Base-by-base conservation (phyloP, 1,284 basidiomycete species). In the Peniophora sp. region DNA sequence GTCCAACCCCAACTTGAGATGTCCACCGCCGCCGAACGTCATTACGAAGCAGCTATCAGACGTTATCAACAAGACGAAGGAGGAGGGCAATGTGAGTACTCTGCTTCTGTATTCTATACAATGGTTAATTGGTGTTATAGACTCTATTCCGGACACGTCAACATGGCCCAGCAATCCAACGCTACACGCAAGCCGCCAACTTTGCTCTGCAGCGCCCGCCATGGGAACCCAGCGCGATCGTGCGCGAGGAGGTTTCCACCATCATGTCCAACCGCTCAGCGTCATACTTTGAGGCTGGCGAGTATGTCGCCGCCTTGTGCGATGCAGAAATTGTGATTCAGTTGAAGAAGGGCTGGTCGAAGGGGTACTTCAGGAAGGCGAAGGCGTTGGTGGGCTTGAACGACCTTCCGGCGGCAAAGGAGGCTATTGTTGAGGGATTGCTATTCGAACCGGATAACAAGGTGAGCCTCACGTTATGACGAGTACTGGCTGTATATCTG, bases 321-420 rank as follows among this genome's bases (percentile, higher is more conserved):
- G 96, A 99, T 63, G 94, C 95, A 1, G 93, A 98, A 55, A 83
- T 85, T 1, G 93, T 97, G 58, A 86, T 96, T 44, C 70, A 81
- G 56, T 70, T 97, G 51, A 90, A 92, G 65, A 77, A 85, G 52
- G 83, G 83, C 24, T 99, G 96, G 96, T 83, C 86, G 59, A 98
- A 98, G 66, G 96, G 94, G 0, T 92, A 98, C 65, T 97, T 96
- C 74, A 76, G 96, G 56, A 96, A 86, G 59, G 92, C 89, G 2
- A 89, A 89, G 65, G 93, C 96, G 0, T 71, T 98, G 45, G 73
- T 89, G 3, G 91, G 81, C n/a, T 71, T 99, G 51, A 74, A 77
- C 12, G 73, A 76, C 46, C 70, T 79, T 50, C 72, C 83, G 35
- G 93, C 97, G 50, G 95, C 94, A 2, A 80, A 78, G 55, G 89